Evolutionary conservation across 1,284 basidiomycete species (phyloP), one percentile per base, ranked within the genome.

Genomic region (Coniophora puteana): DNA sequence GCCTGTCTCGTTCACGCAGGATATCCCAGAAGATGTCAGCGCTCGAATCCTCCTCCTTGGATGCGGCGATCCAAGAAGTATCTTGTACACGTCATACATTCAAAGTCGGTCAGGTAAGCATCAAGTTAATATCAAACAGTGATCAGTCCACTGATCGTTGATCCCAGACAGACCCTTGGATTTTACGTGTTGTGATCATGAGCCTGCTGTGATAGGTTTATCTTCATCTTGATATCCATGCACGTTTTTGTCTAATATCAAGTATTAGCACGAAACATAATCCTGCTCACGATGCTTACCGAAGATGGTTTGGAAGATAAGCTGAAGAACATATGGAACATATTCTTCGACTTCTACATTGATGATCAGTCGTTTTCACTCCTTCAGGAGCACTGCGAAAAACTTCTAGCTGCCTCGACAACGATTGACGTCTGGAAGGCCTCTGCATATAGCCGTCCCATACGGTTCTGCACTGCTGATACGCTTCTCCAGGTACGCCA

Each of bases 41-140:
- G 74, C 72, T 4, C 52, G 67, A 22, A 54, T 79, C 16, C 60
- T 82, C 8, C 64, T 78, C n/a, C 58, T 80, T 26, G 78, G 69
- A 8, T 81, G 76, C 48, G 78, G 80, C 11, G 80, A 82, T 50
- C 70, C 73, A 16, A 62, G 78, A 22, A 73, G 67, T 45, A 69
- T 81, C 7, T 45, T 83, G 8, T 77, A 74, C 51, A 80, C 80
- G 0, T 44, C 74, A 3, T 27, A 51, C 30, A 3, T 37, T 41
- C 23, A 43, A 40, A 28, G 33, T 38, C 4, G 21, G n/a, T 28
- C 31, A 24, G n/a, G n/a, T n/a, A n/a, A n/a, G n/a, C n/a, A n/a
- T n/a, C n/a, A n/a, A n/a, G n/a, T n/a, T n/a, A n/a, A n/a, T n/a
- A n/a, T n/a, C 36, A n/a, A 4, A 3, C 6, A 21, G 33, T 20